Conservation (phyloP, 2,329 filamentous ascomycete genomes). For the Diaporthe batatas region DNA sequence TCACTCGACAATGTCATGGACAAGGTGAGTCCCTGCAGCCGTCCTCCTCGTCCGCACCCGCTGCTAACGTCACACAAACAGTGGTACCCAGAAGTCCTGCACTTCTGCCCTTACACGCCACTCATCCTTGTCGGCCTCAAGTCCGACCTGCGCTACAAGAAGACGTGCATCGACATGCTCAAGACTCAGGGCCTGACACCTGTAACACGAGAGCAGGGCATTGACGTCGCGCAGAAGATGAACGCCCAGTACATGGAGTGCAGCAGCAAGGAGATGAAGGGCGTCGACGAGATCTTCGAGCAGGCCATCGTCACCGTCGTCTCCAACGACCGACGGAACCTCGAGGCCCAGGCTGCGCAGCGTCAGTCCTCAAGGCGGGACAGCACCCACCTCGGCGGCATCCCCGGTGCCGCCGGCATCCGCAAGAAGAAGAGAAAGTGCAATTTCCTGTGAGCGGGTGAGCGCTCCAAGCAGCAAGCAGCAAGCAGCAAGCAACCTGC, state of each 20-base stretch:
- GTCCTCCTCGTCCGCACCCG: neutral
- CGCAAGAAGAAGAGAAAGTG: slow-evolving; percentile 87
- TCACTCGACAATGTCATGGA: slow-evolving; percentile 98
- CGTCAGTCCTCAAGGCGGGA: slow-evolving; percentile 53
- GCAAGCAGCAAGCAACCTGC: neutral
- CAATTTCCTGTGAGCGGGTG: slow-evolving; percentile 74
- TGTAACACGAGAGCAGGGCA: slow-evolving; percentile 91
- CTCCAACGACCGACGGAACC: slow-evolving; percentile 78
- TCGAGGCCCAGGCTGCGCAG: slow-evolving; percentile 62
- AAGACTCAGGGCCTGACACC: slow-evolving; percentile 97
- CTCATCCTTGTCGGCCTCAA: slow-evolving; percentile 97
- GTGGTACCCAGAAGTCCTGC: slow-evolving; percentile 99
- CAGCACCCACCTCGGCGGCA: slow-evolving; percentile 48
- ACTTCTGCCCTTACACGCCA: slow-evolving; percentile 98
- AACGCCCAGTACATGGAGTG: slow-evolving; percentile 96
- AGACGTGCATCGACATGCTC: slow-evolving; percentile 97
- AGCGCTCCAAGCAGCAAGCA: neutral
- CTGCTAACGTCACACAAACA: slow-evolving; percentile 53
- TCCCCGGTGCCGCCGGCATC: slow-evolving; percentile 57
- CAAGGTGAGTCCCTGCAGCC: slow-evolving; percentile 76
- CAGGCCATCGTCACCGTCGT: slow-evolving; percentile 91
- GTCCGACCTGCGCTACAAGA: slow-evolving; percentile 94
- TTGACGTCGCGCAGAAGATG: slow-evolving; percentile 92
- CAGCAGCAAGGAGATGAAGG: slow-evolving; percentile 96
- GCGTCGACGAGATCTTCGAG: slow-evolving; percentile 97